Conservation (phyloP, 495 filamentous ascomycete genomes). For the Penicillium odoratum region DNA sequence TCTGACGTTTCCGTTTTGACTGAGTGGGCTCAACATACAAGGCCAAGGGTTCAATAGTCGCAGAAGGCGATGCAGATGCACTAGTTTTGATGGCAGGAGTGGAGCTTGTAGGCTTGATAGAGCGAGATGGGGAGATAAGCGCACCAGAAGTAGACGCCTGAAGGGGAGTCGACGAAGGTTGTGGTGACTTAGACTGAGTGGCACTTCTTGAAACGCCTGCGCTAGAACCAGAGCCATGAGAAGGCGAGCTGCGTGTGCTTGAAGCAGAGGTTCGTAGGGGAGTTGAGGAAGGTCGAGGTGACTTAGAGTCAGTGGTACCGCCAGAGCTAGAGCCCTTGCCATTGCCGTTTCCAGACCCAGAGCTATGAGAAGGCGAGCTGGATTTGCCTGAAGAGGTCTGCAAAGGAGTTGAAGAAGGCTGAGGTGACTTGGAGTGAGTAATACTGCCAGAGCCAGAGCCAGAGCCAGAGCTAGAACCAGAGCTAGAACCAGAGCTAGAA, state of each 20-base stretch:
- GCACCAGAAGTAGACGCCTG: background rate
- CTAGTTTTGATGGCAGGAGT: background rate
- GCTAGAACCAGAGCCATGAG: no score
- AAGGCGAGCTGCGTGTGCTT: no score
- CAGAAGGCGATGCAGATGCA: background rate
- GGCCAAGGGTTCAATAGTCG: background rate
- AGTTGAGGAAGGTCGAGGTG: no score
- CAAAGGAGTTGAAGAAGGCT: background rate
- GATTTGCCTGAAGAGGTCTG: background rate
- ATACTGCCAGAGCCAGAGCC: background rate
- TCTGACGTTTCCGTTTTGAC: background rate
- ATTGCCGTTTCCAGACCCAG: background rate
- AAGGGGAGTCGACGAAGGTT: background rate
- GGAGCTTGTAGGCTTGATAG: background rate
- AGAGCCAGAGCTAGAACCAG: background rate
- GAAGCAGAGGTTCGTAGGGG: no score
- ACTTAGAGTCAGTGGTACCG: no score
- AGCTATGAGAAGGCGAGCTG: background rate
- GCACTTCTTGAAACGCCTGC: background rate
- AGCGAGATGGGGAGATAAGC: background rate
- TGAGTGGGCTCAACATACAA: background rate
- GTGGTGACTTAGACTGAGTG: background rate
- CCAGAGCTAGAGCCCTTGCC: background rate
- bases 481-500: background rate
- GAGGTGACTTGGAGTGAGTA: no score